phyloP scores from a whole-genome alignment of 768 basidiomycete genomes.

The Boletus sp. region DNA sequence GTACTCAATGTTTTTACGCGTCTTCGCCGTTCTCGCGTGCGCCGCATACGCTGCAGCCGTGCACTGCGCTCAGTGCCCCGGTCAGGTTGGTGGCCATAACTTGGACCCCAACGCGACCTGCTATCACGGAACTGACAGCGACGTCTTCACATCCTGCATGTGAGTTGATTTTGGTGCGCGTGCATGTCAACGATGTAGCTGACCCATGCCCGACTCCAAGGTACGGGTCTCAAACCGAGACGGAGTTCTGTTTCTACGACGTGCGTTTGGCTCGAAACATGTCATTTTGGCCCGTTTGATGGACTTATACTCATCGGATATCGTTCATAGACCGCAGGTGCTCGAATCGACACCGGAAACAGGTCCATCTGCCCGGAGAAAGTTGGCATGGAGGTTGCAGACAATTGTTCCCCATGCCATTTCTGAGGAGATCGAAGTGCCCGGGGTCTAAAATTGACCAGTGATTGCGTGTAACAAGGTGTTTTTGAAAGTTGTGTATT shows the following conservation, averaged over 20 bases:
- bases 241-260: background rate
- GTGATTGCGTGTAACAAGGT: background rate
- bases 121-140: background rate
- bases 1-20: background rate
- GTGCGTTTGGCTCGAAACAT: background rate
- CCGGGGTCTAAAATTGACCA: background rate
- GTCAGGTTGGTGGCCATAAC: background rate
- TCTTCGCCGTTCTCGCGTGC: background rate
- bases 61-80: background rate
- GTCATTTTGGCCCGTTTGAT: background rate
- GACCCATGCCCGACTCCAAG: background rate
- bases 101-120: background rate
- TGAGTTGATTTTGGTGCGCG: background rate
- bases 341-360: background rate
- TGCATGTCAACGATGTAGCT: background rate
- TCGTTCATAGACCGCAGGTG: background rate
- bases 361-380: background rate
- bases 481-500: background rate
- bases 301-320: background rate
- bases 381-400: background rate
- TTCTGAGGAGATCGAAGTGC: background rate
- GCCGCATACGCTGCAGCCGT: background rate
- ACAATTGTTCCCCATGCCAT: background rate
- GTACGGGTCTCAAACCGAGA: background rate
- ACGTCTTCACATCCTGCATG: background rate